Conservation (phyloP, 2,329 filamentous ascomycete species). For the Bipolaris victoriae region DNA sequence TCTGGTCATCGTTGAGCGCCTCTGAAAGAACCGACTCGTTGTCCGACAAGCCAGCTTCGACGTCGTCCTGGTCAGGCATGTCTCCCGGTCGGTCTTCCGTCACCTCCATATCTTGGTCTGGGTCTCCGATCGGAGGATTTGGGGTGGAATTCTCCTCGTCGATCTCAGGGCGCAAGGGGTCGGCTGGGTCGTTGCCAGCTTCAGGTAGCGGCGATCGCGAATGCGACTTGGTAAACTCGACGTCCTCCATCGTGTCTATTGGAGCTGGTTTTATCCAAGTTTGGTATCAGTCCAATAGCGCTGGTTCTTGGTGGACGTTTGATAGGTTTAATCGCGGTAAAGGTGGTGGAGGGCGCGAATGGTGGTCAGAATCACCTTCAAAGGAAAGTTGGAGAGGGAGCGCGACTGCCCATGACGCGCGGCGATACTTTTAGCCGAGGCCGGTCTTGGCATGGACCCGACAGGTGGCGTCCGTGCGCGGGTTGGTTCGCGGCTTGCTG, state of each 20-base stretch:
- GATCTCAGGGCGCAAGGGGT: conserved; percentile 55
- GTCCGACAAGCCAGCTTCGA: conserved; percentile 58
- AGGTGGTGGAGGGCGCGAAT: conserved; percentile 9
- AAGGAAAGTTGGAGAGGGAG: conserved; percentile 21
- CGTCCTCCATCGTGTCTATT: conserved; percentile 49
- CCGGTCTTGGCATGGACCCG: conserved; percentile 18
- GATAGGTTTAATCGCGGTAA: background rate
- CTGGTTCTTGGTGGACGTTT: background rate
- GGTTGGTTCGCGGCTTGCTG: conserved; percentile 6
- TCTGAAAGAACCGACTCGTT: conserved; percentile 68
- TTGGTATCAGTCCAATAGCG: background rate
- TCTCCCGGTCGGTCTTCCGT: conserved; percentile 47
- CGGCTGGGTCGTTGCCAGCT: conserved; percentile 54
- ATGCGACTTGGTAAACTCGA: conserved; percentile 48
- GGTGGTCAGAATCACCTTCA: conserved; percentile 16
- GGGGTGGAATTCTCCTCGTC: conserved; percentile 57
- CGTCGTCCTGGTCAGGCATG: conserved; percentile 46
- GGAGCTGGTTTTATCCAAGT: background rate
- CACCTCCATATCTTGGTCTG: conserved; percentile 55
- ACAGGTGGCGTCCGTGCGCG: conserved; percentile 6
- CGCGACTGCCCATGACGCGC: conserved; percentile 34
- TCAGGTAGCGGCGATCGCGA: conserved; percentile 52
- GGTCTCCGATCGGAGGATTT: conserved; percentile 52
- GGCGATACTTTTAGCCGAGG: conserved; percentile 23
- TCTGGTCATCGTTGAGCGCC: conserved; percentile 66